Evolutionary conservation across 352 stramenopile genomes (phyloP), one percentile per base, ranked within the genome.

Genomic region (Salisapilia sapeloensis): DNA sequence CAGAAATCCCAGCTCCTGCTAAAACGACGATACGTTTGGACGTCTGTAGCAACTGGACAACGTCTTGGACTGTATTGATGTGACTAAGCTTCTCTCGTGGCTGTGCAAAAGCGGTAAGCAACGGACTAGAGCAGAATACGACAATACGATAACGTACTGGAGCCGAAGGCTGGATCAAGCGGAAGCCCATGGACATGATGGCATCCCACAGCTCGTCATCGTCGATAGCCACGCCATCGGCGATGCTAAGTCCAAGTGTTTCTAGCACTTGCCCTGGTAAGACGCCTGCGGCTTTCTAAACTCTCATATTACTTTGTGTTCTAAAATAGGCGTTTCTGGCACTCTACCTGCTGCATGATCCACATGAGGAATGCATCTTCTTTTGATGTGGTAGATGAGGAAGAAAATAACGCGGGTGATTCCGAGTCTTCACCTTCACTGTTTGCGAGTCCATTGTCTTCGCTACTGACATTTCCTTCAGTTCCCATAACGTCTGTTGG

Each of bases 1-100:
- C 91, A 6, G 74, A 95, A 35, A 98, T 96, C n/a, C 93, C 92
- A 7, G 93, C 93, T 13, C 93, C 92, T 14, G 79, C 78, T 18
- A 97, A 44, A 12, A 96, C 76, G 15, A 97, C 69, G 33, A 97
- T 90, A 35, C 92, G 92, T 29, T 86, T 75, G 25, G 75, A 60
- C 2, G 62, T 51, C 13, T 53, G 65, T 29, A 93, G 53, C 26
- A 91, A 37, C 15, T 62, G 34, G 9, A 76, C 72, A 11, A 90
- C 69, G 40, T 89, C 71, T 33, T 92, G 50, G 14, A 92, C 31
- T 14, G 70, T 56, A 37, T 60, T 60, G n/a, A 60, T 35, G 15
- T 50, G 33, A 1, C 42, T 29, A 2, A 60, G 33, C 37, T 60
- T 60, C 12, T 51, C 23, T 1, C 47, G 37, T 66, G 45, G 72